Evolutionary conservation across 768 basidiomycete genomes (phyloP).

Genomic region (Phylloporus arenicola): DNA sequence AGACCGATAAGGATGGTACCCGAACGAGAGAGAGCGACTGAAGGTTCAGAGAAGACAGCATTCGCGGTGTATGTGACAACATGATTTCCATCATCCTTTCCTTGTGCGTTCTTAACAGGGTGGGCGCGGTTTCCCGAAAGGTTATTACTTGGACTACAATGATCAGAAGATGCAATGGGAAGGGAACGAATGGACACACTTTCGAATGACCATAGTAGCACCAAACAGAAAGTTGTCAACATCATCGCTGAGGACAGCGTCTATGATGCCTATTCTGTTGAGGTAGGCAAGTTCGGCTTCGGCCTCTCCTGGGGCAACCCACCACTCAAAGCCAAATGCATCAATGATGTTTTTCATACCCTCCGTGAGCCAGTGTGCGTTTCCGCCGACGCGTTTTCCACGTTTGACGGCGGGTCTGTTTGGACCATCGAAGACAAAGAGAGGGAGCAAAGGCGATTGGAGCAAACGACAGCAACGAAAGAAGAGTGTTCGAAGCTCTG

Average conservation of each 20-base stretch:
- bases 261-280: constrained; percentile 75
- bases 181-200: constrained; percentile 40
- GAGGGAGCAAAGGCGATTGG: constrained; percentile 72
- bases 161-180: constrained; percentile 2
- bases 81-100: constrained; percentile 72
- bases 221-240: constrained; percentile 92
- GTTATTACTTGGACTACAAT: constrained; percentile 56
- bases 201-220: constrained; percentile 76
- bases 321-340: constrained; percentile 77
- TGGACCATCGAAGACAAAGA: constrained; percentile 92
- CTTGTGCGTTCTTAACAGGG: constrained; percentile 57
- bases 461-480: constrained; percentile 80
- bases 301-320: constrained; percentile 86
- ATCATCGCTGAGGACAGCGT: constrained; percentile 88
- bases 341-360: constrained; percentile 77
- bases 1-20: constrained; percentile 81
- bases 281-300: constrained; percentile 91
- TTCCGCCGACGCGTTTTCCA: constrained; percentile 62
- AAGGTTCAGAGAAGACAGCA: constrained; percentile 39
- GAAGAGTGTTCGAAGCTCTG: constrained; percentile 77
- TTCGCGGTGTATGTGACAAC: constrained; percentile 37
- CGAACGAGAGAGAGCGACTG: constrained; percentile 47
- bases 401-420: constrained; percentile 78
- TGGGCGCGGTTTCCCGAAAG: constrained; percentile 68
- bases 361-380: constrained; percentile 58